These are phyloP conservation scores for Dianthus caryophyllus DNA, from an alignment of 148 eudicot genomes.

Conservation along the genomic window DNA sequence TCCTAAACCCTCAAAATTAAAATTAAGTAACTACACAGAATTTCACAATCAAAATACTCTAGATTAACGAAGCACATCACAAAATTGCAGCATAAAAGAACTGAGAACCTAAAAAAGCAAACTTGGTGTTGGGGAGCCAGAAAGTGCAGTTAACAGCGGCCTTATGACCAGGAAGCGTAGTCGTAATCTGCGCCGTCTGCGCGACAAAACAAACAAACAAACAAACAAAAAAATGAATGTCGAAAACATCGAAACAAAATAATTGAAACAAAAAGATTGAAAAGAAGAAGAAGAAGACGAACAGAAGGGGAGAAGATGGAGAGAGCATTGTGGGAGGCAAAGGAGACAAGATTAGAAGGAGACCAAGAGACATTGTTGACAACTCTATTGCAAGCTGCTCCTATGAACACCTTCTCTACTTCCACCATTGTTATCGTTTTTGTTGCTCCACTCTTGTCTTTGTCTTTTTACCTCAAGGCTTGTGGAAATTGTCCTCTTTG, in stretches of 20 bases:
- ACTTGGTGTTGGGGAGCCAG: constrained; percentile 79
- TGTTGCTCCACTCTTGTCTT: too few species aligned
- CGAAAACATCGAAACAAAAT: too few species aligned
- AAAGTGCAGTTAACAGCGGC: constrained; percentile 81
- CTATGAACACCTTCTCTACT: constrained; percentile 65
- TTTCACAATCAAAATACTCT: too few species aligned
- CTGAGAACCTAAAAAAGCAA: constrained; percentile 59
- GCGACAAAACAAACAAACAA: too few species aligned
- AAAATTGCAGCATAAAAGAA: background rate
- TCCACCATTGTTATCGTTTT: too few species aligned
- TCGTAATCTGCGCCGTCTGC: constrained; percentile 77
- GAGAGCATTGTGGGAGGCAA: constrained; percentile 85
- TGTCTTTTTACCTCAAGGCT: too few species aligned
- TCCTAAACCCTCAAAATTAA: too few species aligned
- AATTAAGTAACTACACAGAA: too few species aligned
- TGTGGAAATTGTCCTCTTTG: too few species aligned
- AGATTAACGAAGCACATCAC: background rate
- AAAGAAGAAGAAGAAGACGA: too few species aligned
- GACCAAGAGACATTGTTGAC: constrained; percentile 97
- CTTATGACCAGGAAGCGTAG: constrained; percentile 84
- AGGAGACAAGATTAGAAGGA: constrained; percentile 63
- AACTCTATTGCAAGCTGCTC: constrained; percentile 89
- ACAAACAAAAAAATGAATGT: too few species aligned
- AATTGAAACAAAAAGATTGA: too few species aligned
- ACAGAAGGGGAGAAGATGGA: constrained; percentile 87